Evolutionary conservation across 2,329 filamentous ascomycete species (phyloP), one percentile per base, ranked within the genome.

Genomic region (Aureobasidium lini): DNA sequence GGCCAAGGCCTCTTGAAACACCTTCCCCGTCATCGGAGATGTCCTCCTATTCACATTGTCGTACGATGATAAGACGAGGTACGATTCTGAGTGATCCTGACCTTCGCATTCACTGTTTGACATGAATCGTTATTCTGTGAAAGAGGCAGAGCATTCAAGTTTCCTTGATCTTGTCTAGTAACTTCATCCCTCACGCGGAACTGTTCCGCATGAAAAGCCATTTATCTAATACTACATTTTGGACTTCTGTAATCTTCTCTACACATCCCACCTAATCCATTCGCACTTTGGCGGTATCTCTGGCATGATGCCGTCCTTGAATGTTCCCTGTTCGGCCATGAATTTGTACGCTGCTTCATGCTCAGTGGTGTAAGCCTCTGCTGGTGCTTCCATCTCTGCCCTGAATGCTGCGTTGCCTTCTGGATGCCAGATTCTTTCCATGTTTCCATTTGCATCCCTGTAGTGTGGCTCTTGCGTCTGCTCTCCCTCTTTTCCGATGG

Each of bases 221-320:
- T 29, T 23, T 54, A 18, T 42, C 36, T 53, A 23, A 23, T 15
- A 54, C n/a, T 54, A 54, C 39, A 34, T 31, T 16, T 16, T 37
- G 8, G 32, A 49, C 16, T 36, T 13, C 5, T 13, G 11, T n/a
- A 9, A 44, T 10, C 9, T 4, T 8, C n/a, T 50, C 76, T 72
- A 92, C 66, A 93, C 85, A 68, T 90, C 84, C 82, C 87, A 93
- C 31, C 76, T 73, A 85, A 71, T 62, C 78, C 85, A 93, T 68
- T 93, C 90, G 62, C 84, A 79, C 72, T 85, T 86, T 0, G 92
- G 92, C 18, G 92, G 89, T 47, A 90, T 75, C 65, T 87, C 80
- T 0, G 92, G 92, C 75, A 96, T 87, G 6, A 85, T 67, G 0
- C 86, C 87, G 37, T 84, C 84, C 43, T 81, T 79, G 71, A 95